Conservation (phyloP, 345 rosid species). For the Zanthoxylum bungeanum region DNA sequence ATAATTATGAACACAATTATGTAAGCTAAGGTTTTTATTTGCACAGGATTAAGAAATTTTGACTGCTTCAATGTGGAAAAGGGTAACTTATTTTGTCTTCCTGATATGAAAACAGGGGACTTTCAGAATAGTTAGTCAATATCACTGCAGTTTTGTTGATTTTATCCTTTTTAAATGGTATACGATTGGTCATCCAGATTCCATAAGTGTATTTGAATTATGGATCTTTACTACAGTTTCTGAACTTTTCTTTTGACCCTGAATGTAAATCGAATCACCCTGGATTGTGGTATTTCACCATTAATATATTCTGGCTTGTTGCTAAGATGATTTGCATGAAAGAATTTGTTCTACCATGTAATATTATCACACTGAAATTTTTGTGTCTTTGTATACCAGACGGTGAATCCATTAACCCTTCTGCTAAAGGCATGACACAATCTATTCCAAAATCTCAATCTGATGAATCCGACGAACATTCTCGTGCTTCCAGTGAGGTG, state of each 20-base stretch:
- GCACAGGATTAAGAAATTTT: background rate
- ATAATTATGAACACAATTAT: background rate
- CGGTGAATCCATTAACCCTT: slow-evolving; percentile 48
- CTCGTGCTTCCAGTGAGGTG: slow-evolving; percentile 40
- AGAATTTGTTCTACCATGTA: background rate
- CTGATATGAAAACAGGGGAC: background rate
- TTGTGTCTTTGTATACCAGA: slow-evolving; percentile 34
- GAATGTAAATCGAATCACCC: background rate
- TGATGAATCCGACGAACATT: slow-evolving; percentile 31
- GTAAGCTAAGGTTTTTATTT: background rate
- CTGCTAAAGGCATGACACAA: slow-evolving; percentile 28
- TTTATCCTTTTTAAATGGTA: background rate
- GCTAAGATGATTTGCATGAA: background rate
- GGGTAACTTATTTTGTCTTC: background rate
- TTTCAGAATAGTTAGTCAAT: background rate
- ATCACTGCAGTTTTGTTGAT: background rate
- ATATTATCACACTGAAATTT: background rate
- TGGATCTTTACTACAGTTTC: background rate
- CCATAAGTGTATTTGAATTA: background rate
- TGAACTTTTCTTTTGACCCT: background rate
- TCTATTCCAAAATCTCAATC: slow-evolving; percentile 15
- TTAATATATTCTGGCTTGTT: background rate
- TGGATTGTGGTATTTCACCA: background rate
- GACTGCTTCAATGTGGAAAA: background rate
- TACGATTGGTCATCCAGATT: background rate